These are phyloP conservation scores for Bremia lactucae DNA, from an alignment of 352 stramenopile species.

Conservation along the genomic window DNA sequence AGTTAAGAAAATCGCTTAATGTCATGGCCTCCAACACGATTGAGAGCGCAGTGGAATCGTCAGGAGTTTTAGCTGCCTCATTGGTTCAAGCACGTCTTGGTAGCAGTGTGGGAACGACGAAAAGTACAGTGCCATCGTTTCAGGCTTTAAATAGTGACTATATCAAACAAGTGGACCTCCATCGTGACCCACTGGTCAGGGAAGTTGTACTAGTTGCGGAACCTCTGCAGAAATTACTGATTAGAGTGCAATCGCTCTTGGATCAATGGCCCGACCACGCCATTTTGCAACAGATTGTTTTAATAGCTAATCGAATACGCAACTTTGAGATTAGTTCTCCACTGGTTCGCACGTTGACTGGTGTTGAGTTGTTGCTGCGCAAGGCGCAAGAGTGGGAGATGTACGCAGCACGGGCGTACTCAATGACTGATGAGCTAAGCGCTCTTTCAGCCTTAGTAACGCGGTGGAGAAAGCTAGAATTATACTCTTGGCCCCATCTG, in stretches of 20 bases:
- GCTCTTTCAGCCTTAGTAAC: slow-evolving; percentile 92
- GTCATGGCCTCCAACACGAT: slow-evolving; percentile 26
- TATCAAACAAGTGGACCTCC: slow-evolving; percentile 86
- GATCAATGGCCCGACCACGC: slow-evolving; percentile 93
- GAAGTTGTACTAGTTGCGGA: slow-evolving; percentile 85
- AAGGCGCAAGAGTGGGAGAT: slow-evolving; percentile 99
- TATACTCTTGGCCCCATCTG: slow-evolving; percentile 95
- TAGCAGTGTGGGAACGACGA: slow-evolving; percentile 19
- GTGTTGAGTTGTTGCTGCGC: slow-evolving; percentile 91
- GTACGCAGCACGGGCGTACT: slow-evolving; percentile 88
- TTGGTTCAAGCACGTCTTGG: slow-evolving; percentile 62
- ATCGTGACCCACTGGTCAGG: slow-evolving; percentile 88
- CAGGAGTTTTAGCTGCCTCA: slow-evolving; percentile 48
- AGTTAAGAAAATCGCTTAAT: slow-evolving; percentile 62
- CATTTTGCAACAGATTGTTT: slow-evolving; percentile 91
- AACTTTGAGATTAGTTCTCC: slow-evolving; percentile 83
- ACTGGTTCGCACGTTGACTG: slow-evolving; percentile 87
- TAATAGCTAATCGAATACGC: slow-evolving; percentile 82
- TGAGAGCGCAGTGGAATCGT: slow-evolving; percentile 43
- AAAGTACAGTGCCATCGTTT: slow-evolving; percentile 31
- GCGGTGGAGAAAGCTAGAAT: slow-evolving; percentile 95
- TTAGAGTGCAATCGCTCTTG: slow-evolving; percentile 87
- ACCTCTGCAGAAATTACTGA: slow-evolving; percentile 84
- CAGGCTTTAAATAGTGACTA: slow-evolving; percentile 62
- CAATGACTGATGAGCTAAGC: slow-evolving; percentile 85